Base-by-base conservation (phyloP, 257 asterid species). In the Petunia secreta region DNA sequence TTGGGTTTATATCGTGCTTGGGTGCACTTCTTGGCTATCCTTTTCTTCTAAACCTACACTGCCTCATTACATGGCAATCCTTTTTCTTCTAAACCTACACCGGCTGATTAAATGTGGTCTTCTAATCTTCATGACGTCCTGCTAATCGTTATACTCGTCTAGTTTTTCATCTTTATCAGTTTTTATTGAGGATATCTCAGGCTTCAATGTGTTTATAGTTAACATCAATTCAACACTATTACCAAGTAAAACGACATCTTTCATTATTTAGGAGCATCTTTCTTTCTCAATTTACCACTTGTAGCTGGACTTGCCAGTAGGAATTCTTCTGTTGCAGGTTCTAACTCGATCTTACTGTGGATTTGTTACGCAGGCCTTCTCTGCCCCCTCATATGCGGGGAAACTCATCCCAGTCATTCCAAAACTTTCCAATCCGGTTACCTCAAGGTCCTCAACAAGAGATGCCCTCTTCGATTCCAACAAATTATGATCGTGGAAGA, bases 321-420 rank as follows among this genome's bases (percentile, higher is more conserved):
- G 63, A 59, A 44, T 48, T 46, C 75, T 43, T 78, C 43, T 36
- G 67, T 43, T 53, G 44, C 15, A 41, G 40, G 39, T 43, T 25
- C 46, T 79, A 63, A 63, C 44, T 63, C 48, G 14, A 53, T 48
- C 9, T 64, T 79, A 58, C 16, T 16, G 16, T 80, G 80, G 77
- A 55, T 82, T 80, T 84, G 62, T 84, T 75, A 36, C 82, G 85
- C 90, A 91, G 98, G 82, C 82, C 80, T 58, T 81, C 82, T 81
- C 83, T 89, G 69, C 83, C 88, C 71, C 82, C 92, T 78, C 66
- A 84, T 39, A 40, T 67, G 79, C 67, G 79, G 86, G 80, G 83
- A 78, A 85, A 82, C 83, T 92, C 84, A 85, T 83, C 89, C 81
- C 82, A 80, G 75, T 69, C 88, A 15, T 80, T 87, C 52, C 82